Conservation (phyloP, 139 green algal genomes). For the Gonium pectorale region DNA sequence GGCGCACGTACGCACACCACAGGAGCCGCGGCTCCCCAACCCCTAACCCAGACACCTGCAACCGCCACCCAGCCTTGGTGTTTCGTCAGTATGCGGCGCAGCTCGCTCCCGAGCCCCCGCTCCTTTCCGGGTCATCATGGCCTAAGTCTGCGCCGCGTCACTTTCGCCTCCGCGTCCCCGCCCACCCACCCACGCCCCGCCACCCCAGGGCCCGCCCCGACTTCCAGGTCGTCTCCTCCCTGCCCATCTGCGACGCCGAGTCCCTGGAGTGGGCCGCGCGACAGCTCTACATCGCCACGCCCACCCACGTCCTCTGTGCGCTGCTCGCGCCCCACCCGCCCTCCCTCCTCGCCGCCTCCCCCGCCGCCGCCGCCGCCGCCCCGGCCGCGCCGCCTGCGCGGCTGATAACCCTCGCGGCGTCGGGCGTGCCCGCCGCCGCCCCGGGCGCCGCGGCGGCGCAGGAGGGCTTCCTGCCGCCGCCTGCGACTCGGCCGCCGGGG, state of each 20-base stretch:
- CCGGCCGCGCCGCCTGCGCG: not conserved
- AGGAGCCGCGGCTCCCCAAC: too few species aligned
- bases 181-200: too few species aligned
- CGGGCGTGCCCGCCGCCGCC: not conserved
- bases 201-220: slow-evolving; percentile 19
- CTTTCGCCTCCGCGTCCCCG: too few species aligned
- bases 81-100: too few species aligned
- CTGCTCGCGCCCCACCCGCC: slow-evolving; percentile 45
- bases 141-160: too few species aligned
- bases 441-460: not conserved
- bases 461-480: slow-evolving; percentile 35
- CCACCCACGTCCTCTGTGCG: slow-evolving; percentile 52
- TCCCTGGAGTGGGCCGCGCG: slow-evolving; percentile 57
- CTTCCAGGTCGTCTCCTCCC: slow-evolving; percentile 45
- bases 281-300: slow-evolving; percentile 65
- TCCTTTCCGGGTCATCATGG: too few species aligned
- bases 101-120: too few species aligned
- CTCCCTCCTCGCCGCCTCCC: not conserved
- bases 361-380: not conserved
- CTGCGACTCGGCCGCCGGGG: slow-evolving; percentile 38
- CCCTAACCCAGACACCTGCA: too few species aligned
- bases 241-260: slow-evolving; percentile 54
- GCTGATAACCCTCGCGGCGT: slow-evolving; percentile 38
- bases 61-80: too few species aligned
- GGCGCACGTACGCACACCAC: too few species aligned